phyloP scores from a whole-genome alignment of 371 early-diverging fungal species.

The Mucor saturninus region DNA sequence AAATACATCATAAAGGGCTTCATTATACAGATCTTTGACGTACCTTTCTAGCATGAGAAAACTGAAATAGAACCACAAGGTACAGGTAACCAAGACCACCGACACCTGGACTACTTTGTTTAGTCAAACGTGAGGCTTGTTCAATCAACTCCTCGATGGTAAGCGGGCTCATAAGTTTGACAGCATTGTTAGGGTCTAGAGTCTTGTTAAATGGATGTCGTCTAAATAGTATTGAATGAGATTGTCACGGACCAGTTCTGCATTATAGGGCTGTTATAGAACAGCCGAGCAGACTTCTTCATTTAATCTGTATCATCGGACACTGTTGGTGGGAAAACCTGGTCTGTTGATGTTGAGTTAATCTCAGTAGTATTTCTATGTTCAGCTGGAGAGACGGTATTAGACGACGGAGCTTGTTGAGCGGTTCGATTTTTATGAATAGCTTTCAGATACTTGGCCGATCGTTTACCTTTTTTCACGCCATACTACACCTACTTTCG shows the following conservation, averaged over 20 bases:
- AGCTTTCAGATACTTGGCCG: not conserved
- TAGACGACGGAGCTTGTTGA: not conserved
- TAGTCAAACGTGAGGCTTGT: not conserved
- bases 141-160: not conserved
- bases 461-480: slow-evolving; percentile 5
- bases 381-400: no score
- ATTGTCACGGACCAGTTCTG: no score
- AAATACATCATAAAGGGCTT: not conserved
- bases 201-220: not conserved
- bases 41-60: not conserved
- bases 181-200: not conserved
- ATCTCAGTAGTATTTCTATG: no score
- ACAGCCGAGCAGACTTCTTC: no score
- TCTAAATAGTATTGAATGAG: not conserved
- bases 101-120: not conserved
- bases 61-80: not conserved
- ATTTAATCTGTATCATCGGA: no score
- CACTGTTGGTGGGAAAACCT: no score
- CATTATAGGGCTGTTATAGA: no score
- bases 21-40: slow-evolving; percentile 17
- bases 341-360: no score
- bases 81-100: slow-evolving; percentile 1
- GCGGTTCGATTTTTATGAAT: not conserved
- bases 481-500: slow-evolving; percentile 1
- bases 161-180: no score